Evolutionary conservation across 768 basidiomycete genomes (phyloP).

Genomic region (Lentinula boryana): DNA sequence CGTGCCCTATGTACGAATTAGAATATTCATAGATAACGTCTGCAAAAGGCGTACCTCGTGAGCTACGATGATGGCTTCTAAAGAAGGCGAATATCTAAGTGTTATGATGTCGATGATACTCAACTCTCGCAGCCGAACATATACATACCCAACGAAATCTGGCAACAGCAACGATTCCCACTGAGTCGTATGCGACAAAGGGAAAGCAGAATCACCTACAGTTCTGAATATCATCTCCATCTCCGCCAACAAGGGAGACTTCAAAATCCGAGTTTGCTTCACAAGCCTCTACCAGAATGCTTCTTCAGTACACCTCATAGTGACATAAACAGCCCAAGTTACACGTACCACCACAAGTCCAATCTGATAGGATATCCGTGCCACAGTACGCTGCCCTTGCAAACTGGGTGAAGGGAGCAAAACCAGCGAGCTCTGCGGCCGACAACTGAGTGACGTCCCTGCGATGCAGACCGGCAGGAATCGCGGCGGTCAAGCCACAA

Average conservation of each 20-base stretch:
- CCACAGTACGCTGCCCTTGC: conserved; percentile 43
- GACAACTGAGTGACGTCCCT: conserved; percentile 12
- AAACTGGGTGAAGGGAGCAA: conserved; percentile 32
- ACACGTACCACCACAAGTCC: conserved; percentile 30
- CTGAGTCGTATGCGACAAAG: background rate
- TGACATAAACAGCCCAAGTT: background rate
- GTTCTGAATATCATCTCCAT: conserved; percentile 30
- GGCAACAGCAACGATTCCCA: background rate
- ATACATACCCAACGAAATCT: conserved; percentile 12
- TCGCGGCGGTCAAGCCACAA: background rate
- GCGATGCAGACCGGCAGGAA: background rate
- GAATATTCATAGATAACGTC: background rate
- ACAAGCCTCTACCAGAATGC: background rate
- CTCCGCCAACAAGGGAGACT: conserved; percentile 25
- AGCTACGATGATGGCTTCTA: conserved; percentile 35
- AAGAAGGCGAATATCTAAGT: conserved; percentile 34
- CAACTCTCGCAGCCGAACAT: background rate
- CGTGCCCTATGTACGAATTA: conserved; percentile 23
- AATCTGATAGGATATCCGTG: conserved; percentile 22
- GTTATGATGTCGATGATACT: conserved; percentile 21
- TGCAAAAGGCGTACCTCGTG: conserved; percentile 20
- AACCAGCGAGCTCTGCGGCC: conserved; percentile 17
- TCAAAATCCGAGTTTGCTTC: conserved; percentile 1
- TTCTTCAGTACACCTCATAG: background rate
- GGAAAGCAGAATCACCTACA: conserved; percentile 21